phyloP scores from a whole-genome alignment of 768 basidiomycete genomes.

The Trichaptum fuscoviolaceum region DNA sequence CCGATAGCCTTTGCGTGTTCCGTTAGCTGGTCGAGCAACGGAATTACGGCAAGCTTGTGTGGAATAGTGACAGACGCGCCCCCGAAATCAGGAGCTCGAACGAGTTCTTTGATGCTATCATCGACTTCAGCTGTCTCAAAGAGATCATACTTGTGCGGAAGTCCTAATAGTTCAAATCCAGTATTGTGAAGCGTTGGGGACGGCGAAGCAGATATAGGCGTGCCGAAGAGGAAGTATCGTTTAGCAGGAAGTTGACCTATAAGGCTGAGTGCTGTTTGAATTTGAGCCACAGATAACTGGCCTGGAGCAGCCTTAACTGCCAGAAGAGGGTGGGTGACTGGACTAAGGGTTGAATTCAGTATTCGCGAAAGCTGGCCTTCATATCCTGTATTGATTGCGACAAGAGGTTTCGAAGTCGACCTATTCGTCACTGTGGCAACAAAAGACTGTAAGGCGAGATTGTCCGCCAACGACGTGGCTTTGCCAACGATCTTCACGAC shows the following conservation, averaged over 20 bases:
- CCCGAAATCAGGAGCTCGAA: slow-evolving; percentile 72
- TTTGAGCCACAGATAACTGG: slow-evolving; percentile 83
- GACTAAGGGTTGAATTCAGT: slow-evolving; percentile 80
- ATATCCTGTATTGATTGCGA: slow-evolving; percentile 92
- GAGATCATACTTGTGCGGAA: slow-evolving; percentile 79
- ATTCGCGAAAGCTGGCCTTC: slow-evolving; percentile 89
- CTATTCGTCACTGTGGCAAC: slow-evolving; percentile 39
- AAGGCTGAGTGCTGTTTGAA: slow-evolving; percentile 76
- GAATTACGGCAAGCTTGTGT: slow-evolving; percentile 86
- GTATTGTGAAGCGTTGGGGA: slow-evolving; percentile 94
- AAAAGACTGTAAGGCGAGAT: slow-evolving; percentile 74
- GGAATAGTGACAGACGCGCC: slow-evolving; percentile 98
- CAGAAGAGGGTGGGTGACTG: slow-evolving; percentile 86
- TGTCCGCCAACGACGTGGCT: slow-evolving; percentile 69
- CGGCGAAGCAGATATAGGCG: slow-evolving; percentile 83
- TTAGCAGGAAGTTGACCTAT: slow-evolving; percentile 72
- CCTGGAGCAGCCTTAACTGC: slow-evolving; percentile 88
- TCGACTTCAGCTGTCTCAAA: slow-evolving; percentile 68
- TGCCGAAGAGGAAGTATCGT: slow-evolving; percentile 84
- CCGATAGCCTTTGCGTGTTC: slow-evolving; percentile 82
- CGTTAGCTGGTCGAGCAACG: slow-evolving; percentile 73
- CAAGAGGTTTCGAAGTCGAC: slow-evolving; percentile 67
- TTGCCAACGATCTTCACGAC: slow-evolving; percentile 91
- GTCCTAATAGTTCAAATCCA: slow-evolving; percentile 70
- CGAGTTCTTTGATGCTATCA: slow-evolving; percentile 55